phyloP scores from a whole-genome alignment of 768 basidiomycete genomes.

The Pulveroboletus frians region DNA sequence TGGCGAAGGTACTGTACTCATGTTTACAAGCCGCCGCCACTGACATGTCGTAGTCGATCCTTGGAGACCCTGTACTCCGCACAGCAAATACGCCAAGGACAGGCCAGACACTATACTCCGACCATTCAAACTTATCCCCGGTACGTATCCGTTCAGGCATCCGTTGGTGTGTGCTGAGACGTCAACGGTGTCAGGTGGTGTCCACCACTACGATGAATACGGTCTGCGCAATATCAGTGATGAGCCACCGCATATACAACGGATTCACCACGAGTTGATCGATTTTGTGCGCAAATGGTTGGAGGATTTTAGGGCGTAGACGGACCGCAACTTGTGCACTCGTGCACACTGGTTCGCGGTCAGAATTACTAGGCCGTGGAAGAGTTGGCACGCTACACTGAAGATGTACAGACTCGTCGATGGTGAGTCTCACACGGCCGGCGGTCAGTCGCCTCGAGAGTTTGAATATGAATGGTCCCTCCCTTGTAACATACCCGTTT shows the following conservation, averaged over 20 bases:
- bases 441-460: no score
- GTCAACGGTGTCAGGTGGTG: constrained; percentile 43
- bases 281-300: constrained; percentile 77
- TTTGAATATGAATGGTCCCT: no score
- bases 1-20: constrained; percentile 54
- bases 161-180: not conserved
- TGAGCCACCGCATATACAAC: constrained; percentile 75
- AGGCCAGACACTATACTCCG: constrained; percentile 65
- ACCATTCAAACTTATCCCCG: constrained; percentile 84
- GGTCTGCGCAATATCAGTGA: constrained; percentile 53
- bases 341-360: not conserved
- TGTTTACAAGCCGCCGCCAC: not conserved
- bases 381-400: not conserved
- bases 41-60: constrained; percentile 62
- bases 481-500: no score
- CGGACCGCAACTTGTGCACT: not conserved
- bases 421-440: no score
- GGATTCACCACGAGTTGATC: constrained; percentile 78
- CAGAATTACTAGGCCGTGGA: not conserved
- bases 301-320: constrained; percentile 35
- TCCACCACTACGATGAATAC: constrained; percentile 71
- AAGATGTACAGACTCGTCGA: no score
- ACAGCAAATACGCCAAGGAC: constrained; percentile 64
- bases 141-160: constrained; percentile 38
- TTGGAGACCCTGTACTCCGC: constrained; percentile 84